Evolutionary conservation across 2,329 filamentous ascomycete genomes (phyloP), one percentile per base, ranked within the genome.

Genomic region (Annulohypoxylon truncatum): DNA sequence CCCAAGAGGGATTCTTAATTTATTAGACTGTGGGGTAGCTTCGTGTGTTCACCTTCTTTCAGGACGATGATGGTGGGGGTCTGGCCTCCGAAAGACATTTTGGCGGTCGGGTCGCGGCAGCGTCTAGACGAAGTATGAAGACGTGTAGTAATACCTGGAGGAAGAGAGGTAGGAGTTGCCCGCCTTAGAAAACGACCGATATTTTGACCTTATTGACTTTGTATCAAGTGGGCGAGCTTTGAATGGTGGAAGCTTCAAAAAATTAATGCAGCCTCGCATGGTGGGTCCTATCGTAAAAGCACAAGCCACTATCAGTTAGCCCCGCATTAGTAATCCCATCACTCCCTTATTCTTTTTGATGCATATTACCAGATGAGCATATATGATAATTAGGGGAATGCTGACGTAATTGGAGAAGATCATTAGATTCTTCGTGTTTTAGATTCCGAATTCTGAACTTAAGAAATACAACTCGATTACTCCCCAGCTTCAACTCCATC

Each of bases 11-110:
- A 13, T 8, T 42, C 50, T 47, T 47, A 20, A 10, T 69, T 42
- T 51, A 53, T 47, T 40, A 46, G 47, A 60, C 55, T 71, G 71
- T 71, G 75, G 74, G 72, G 73, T 75, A 72, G 73, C 66, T 73
- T 86, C 12, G 10, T 46, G 44, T 60, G 33, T 90, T 79, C 79
- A 96, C 94, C 94, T 87, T 97, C 95, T 85, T 96, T 96, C 78
- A 98, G 89, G 85, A 98, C 94, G 82, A 98, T 93, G 80, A 97
- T 97, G 75, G 95, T 97, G 80, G 95, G 95, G 79, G 95, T 96
- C 83, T 97, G 95, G 79, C 94, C 94, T 84, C 93, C 93, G 85
- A 97, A 97, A 80, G 94, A 96, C 94, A 97, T 97, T 73, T 76
- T 85, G 78, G 28, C 26, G 48, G 44, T 44, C 1, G 24, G 18